Percentiles rank a stretch among this genome's conserved stretches.
Conservation (phyloP, 2,329 filamentous ascomycete genomes). For the Diplocarpon mali region DNA sequence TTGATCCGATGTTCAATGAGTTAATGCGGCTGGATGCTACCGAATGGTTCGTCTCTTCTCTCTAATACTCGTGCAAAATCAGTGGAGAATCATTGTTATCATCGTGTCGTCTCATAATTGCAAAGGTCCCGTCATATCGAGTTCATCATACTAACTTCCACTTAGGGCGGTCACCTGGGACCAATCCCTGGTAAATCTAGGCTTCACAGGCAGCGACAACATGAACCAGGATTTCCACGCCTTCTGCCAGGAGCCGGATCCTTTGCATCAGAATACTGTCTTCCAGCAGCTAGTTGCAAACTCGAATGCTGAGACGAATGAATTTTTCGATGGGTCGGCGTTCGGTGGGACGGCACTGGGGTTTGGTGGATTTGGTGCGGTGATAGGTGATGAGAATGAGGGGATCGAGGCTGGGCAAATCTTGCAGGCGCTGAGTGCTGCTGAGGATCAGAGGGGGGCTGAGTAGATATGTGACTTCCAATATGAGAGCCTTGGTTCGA, state of each 20-base stretch:
- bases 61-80: no score
- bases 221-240: conserved; percentile 27
- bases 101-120: not conserved
- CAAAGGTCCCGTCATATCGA: not conserved
- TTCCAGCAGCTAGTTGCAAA: conserved; percentile 26
- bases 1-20: conserved; percentile 45
- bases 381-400: conserved; percentile 19
- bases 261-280: conserved; percentile 22
- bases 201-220: conserved; percentile 27
- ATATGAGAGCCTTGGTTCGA: no score
- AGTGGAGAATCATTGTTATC: not conserved
- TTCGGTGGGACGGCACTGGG: conserved; percentile 13
- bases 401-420: conserved; percentile 26
- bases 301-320: conserved; percentile 19
- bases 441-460: conserved; percentile 16
- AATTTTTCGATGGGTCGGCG: conserved; percentile 14
- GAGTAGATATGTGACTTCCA: not conserved
- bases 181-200: conserved; percentile 27
- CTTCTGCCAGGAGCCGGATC: conserved; percentile 26
- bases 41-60: conserved; percentile 30
- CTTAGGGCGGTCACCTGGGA: conserved; percentile 26
- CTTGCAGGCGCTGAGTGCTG: conserved; percentile 23
- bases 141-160: conserved; percentile 8
- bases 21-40: conserved; percentile 44
- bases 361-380: not conserved